Conservation (phyloP, 495 filamentous ascomycete species). For the Cryomyces minteri region DNA sequence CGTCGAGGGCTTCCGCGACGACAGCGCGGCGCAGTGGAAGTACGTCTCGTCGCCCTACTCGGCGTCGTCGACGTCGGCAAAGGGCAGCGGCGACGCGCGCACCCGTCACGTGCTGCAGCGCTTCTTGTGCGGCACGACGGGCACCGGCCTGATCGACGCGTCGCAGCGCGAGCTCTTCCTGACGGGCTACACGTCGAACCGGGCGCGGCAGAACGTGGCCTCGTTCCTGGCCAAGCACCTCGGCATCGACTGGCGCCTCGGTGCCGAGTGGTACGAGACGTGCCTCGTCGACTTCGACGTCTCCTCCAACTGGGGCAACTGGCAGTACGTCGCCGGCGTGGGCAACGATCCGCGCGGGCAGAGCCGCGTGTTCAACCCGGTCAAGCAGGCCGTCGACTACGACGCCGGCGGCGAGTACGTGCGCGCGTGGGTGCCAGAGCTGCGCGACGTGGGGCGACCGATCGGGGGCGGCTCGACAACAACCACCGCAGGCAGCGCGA, state of each 20-base stretch:
- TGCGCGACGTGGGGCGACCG: slow-evolving; percentile 22
- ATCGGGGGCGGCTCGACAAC: background rate
- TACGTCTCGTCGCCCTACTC: slow-evolving; percentile 2
- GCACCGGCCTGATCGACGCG: slow-evolving; percentile 53
- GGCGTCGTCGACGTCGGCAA: background rate
- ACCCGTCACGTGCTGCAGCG: slow-evolving; percentile 23
- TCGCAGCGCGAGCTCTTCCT: slow-evolving; percentile 46
- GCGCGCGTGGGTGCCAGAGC: slow-evolving; percentile 44
- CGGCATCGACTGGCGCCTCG: slow-evolving; percentile 55
- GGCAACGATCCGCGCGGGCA: slow-evolving; percentile 54
- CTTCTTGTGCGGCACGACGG: slow-evolving; percentile 42
- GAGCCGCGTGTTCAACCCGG: slow-evolving; percentile 49
- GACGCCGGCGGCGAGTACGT: slow-evolving; percentile 47
- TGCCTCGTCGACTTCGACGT: slow-evolving; percentile 54
- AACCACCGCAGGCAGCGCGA: too few species aligned
- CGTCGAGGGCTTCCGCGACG: slow-evolving; percentile 36
- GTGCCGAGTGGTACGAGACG: slow-evolving; percentile 62
- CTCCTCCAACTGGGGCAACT: slow-evolving; percentile 57
- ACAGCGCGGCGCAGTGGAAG: slow-evolving; percentile 16
- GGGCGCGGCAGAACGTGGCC: slow-evolving; percentile 52
- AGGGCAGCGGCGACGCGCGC: slow-evolving; percentile 10
- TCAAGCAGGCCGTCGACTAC: slow-evolving; percentile 54
- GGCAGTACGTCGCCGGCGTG: slow-evolving; percentile 57
- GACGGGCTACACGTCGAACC: slow-evolving; percentile 56
- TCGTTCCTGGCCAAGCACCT: slow-evolving; percentile 53